phyloP scores from a whole-genome alignment of 2,329 filamentous ascomycete genomes.

The Boeremia lycopersici region DNA sequence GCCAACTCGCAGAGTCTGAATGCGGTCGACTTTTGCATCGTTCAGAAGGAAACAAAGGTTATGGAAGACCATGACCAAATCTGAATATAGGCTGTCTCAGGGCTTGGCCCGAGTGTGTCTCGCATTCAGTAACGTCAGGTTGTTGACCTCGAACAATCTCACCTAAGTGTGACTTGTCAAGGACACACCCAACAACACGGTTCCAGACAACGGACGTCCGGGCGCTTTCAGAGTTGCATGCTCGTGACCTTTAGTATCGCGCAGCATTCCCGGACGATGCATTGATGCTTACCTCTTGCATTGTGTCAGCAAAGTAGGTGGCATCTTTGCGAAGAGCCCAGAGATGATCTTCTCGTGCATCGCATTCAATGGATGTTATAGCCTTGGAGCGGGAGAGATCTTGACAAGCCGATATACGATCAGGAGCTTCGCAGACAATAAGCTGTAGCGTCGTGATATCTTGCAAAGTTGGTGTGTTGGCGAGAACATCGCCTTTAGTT shows the following conservation, averaged over 20 bases:
- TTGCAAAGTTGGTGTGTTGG: slow-evolving; percentile 28
- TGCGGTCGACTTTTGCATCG: slow-evolving; percentile 8
- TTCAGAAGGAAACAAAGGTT: slow-evolving; percentile 18
- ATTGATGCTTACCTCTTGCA: slow-evolving; percentile 55
- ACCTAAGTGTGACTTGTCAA: slow-evolving; percentile 16
- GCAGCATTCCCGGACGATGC: slow-evolving; percentile 47
- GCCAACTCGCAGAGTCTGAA: slow-evolving; percentile 10
- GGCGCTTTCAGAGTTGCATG: slow-evolving; percentile 17
- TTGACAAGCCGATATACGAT: slow-evolving; percentile 55
- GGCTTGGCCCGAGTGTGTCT: slow-evolving; percentile 10
- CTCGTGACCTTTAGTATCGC: slow-evolving; percentile 5
- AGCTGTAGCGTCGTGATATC: slow-evolving; percentile 5
- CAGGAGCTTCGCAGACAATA: slow-evolving; percentile 56
- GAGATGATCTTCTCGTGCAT: slow-evolving; percentile 20
- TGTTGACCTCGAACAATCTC: slow-evolving; percentile 15
- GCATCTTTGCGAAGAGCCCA: slow-evolving; percentile 64
- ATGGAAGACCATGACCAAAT: slow-evolving; percentile 20
- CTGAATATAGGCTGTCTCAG: slow-evolving; percentile 11
- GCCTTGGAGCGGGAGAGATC: slow-evolving; percentile 55
- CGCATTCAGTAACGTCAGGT: slow-evolving; percentile 7
- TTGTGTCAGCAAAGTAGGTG: slow-evolving; percentile 57
- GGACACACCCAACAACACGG: slow-evolving; percentile 17
- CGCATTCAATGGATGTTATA: slow-evolving; percentile 33
- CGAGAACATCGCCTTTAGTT: not conserved
- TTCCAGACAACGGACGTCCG: slow-evolving; percentile 21